Evolutionary conservation across 805 yeast species (phyloP).

Genomic region (Saccharomycopsis fermentans): DNA sequence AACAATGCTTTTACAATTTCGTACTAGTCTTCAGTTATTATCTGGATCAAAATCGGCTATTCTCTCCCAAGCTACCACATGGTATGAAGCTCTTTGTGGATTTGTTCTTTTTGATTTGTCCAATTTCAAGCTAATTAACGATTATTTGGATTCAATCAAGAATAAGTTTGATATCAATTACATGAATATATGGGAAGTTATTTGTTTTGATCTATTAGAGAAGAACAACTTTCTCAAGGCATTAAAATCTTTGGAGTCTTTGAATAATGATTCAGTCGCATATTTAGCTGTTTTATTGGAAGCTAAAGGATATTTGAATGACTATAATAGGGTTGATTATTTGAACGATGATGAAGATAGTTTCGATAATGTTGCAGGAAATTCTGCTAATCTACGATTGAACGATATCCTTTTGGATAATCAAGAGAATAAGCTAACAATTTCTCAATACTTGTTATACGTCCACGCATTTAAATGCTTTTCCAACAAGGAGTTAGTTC

Average conservation of each 20-base stretch:
- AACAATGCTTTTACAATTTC: conserved; percentile 19
- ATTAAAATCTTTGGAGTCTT: conserved; percentile 45
- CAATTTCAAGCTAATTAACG: conserved; percentile 31
- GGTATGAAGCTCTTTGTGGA: conserved; percentile 60
- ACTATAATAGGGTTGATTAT: conserved; percentile 22
- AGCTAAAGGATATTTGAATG: conserved; percentile 47
- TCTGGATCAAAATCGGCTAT: conserved; percentile 37
- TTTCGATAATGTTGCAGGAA: background rate
- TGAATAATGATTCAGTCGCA: conserved; percentile 56
- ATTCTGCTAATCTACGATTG: background rate
- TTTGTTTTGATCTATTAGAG: conserved; percentile 46
- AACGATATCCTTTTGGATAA: background rate
- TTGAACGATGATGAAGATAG: background rate
- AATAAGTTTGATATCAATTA: conserved; percentile 19
- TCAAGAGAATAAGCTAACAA: background rate
- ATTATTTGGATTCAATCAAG: conserved; percentile 26
- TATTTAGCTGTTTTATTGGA: conserved; percentile 53
- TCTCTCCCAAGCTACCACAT: conserved; percentile 39
- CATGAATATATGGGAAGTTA: conserved; percentile 40
- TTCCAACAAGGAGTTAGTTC: conserved; percentile 42
- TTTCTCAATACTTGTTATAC: conserved; percentile 48
- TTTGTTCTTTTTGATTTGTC: conserved; percentile 54
- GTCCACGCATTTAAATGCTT: conserved; percentile 47
- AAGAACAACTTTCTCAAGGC: conserved; percentile 44
- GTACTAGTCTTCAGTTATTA: conserved; percentile 26